A percentile compares a stretch with the other conserved stretches of the same genome.
phyloP scores from a whole-genome alignment of 805 yeast species.

The Torulaspora franciscae region DNA sequence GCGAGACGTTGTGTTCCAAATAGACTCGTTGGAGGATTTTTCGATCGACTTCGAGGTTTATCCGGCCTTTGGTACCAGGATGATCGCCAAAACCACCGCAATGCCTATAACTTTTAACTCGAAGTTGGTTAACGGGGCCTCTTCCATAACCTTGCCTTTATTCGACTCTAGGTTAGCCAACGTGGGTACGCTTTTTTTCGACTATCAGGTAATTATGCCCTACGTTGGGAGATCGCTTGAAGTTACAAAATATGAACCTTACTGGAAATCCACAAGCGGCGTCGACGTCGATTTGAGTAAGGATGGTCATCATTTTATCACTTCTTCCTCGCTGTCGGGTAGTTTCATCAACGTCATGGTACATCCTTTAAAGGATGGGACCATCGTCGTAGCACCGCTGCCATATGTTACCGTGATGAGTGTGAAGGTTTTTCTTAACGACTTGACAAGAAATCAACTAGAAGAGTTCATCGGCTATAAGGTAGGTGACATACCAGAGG shows the following conservation, averaged over 20 bases:
- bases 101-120: conserved; percentile 46
- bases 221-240: conserved; percentile 78
- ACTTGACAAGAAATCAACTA: conserved; percentile 41
- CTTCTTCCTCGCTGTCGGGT: conserved; percentile 86
- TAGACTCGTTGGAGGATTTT: conserved; percentile 70
- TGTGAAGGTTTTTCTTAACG: conserved; percentile 56
- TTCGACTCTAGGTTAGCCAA: conserved; percentile 75
- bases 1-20: conserved; percentile 74
- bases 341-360: conserved; percentile 66
- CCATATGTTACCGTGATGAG: conserved; percentile 48
- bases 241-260: conserved; percentile 88
- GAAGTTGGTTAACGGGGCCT: conserved; percentile 39
- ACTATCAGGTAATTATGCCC: conserved; percentile 83
- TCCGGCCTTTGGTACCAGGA: conserved; percentile 90
- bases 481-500: conserved; percentile 20
- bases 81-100: conserved; percentile 85
- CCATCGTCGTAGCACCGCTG: conserved; percentile 75
- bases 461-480: conserved; percentile 31
- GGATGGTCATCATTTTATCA: conserved; percentile 50
- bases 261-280: conserved; percentile 87
- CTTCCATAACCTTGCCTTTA: conserved; percentile 53
- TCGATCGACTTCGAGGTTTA: conserved; percentile 81
- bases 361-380: conserved; percentile 72
- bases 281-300: conserved; percentile 28
- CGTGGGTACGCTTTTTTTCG: conserved; percentile 74